phyloP scores from a whole-genome alignment of 1,284 basidiomycete genomes.

The Cryptococcus sp. region DNA sequence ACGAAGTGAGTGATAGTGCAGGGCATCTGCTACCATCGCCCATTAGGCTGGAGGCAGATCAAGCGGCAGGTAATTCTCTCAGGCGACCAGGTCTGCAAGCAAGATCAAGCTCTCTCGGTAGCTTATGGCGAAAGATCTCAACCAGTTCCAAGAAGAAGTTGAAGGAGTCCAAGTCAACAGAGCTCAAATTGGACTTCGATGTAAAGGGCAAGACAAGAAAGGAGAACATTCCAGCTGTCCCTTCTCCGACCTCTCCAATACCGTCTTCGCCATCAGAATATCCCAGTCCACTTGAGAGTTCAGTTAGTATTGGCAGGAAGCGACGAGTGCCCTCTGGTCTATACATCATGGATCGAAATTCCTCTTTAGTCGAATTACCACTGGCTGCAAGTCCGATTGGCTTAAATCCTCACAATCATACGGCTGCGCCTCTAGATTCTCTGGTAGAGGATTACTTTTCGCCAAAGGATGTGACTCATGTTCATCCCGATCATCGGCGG shows the following conservation, averaged over 20 bases:
- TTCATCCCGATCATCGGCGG: not conserved
- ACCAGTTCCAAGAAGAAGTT: not conserved
- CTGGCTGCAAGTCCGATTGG: not conserved
- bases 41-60: not conserved
- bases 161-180: not conserved
- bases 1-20: not conserved
- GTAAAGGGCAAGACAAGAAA: not conserved
- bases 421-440: not conserved
- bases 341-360: not conserved
- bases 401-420: not conserved
- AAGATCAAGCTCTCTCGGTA: not conserved
- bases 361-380: not conserved
- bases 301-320: not conserved
- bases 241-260: not conserved
- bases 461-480: not conserved
- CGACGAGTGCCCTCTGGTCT: not conserved
- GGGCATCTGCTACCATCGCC: not conserved
- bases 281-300: not conserved
- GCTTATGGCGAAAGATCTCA: too few relatives aligned
- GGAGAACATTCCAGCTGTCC: not conserved
- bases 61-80: too few relatives aligned
- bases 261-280: not conserved
- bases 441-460: slow-evolving; percentile 1
- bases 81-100: not conserved
- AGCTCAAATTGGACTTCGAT: not conserved